Base-by-base conservation (phyloP, 192 early-diverging fungal species). In the Backusella tarrabulga region DNA sequence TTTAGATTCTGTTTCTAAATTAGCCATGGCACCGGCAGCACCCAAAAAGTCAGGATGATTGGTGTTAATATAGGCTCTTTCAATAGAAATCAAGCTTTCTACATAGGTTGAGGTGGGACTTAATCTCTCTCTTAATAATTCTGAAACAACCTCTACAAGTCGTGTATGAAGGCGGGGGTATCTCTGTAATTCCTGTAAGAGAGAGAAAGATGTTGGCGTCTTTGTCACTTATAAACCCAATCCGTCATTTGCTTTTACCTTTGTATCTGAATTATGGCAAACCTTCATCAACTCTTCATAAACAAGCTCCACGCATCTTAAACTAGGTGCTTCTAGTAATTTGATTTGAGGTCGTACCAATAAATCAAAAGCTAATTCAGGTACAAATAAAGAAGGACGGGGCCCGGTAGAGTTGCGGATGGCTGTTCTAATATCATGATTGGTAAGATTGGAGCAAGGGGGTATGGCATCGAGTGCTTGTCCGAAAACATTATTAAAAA, bases 11-110 rank as follows among this genome's bases (percentile, higher is more conserved):
- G 86, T 88, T 82, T 94, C 90, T 60, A 95, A 76, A 32, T 89
- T 88, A 26, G 83, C 87, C 83, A 95, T 89, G n/a, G 94, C 92
- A 15, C 90, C 91, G 0, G 88, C 90, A 0, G 91, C 94, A 17
- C 93, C 93, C 75, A 95, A 88, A 81, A 95, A 95, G 77, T 95
- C 94, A 0, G 93, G 92, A 73, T 95, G 94, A 82, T 93, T 93
- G 72, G 94, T 95, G 77, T 95, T 95, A 78, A 95, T 93, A 75
- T 95, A 95, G 0, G 92, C 91, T 52, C 89, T 90, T 80, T 95
- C 90, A 77, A 95, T 95, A 56, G 90, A 83, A 78, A 95, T 92
- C 79, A 95, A 79, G 74, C 92, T 95, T 76, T 92, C 93, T 1
- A 95, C 93, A 79, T 93, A 95, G 7, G 81, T 82, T 0, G 91